Percentiles rank a stretch among this genome's conserved stretches.
These are phyloP conservation scores for Penicillium robsamsonii DNA, from an alignment of 495 filamentous ascomycete species.

Conservation along the genomic window DNA sequence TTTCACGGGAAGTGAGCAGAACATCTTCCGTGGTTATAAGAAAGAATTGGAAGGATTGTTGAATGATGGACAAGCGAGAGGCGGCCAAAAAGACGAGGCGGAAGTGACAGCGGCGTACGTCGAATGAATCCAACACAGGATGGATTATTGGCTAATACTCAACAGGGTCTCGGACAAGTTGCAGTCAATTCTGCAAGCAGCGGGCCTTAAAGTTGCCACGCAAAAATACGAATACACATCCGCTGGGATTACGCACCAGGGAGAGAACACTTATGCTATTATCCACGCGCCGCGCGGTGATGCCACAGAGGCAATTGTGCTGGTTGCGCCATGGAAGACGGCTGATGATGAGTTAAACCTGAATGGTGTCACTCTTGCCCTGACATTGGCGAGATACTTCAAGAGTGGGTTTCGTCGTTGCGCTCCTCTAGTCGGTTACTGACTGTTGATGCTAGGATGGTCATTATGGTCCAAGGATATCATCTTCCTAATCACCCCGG, in stretches of 20 bases:
- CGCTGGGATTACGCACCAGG: constrained; percentile 67
- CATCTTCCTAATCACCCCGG: constrained; percentile 83
- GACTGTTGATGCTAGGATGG: constrained; percentile 61
- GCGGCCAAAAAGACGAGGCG: constrained; percentile 21
- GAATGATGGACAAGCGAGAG: constrained; percentile 16
- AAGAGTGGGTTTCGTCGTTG: constrained; percentile 54
- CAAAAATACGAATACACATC: constrained; percentile 81
- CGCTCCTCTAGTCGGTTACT: constrained; percentile 8
- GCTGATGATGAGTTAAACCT: constrained; percentile 76
- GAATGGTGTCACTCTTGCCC: constrained; percentile 78
- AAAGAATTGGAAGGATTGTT: constrained; percentile 66
- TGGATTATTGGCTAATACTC: constrained; percentile 12
- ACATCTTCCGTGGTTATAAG: constrained; percentile 89
- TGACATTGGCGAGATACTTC: constrained; percentile 91
- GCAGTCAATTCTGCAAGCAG: constrained; percentile 67
- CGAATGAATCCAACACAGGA: neutral
- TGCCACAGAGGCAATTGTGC: constrained; percentile 95
- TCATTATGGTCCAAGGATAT: constrained; percentile 99
- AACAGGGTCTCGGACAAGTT: constrained; percentile 65
- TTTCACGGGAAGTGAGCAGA: constrained; percentile 92
- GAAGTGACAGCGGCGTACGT: constrained; percentile 49
- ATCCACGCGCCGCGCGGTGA: constrained; percentile 94
- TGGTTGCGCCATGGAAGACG: constrained; percentile 86
- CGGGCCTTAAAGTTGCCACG: constrained; percentile 79
- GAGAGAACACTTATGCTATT: constrained; percentile 92